Base-by-base conservation (phyloP, 1,139 yeast genomes). In the Kodamaea ohmeri region DNA sequence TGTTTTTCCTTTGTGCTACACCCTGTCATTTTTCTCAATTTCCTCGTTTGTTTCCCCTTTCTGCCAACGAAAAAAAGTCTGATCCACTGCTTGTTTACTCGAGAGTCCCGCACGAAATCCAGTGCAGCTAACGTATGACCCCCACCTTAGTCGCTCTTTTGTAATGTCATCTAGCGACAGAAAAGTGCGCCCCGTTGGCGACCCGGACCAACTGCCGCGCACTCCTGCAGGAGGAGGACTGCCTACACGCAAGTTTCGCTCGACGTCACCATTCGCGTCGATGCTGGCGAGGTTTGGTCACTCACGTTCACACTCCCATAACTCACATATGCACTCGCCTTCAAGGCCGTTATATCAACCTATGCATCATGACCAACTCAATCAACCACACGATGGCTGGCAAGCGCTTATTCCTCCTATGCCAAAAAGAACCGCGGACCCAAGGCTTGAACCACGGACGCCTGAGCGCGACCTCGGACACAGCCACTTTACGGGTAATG, bases 381-480 rank as follows among this genome's bases (percentile, higher is more conserved):
- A 41, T 18, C 32, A 35, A 16, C 32, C 27, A 13, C 32, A 28
- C 29, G 29, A 30, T 30, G 37, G 33, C 28, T 59, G 64, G 64
- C 51, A 57, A 8, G 42, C 52, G 12, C 46, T 58, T 34, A 59
- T 59, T n/a, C 62, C 62, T 9, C 64, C 64, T 14, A 45, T 57
- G 48, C 63, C 64, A 4, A 30, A 50, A 7, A 45, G 43, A 35
- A 50, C 44, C 33, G 45, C 41, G 35, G 40, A 41, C 3, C n/a
- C n/a, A n/a, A 34, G 44, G 12, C 4, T 15, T 22, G 20, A 13
- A 20, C 8, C 34, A 16, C 20, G 18, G 20, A 20, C 22, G 8
- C 22, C 6, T 9, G 22, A 35, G 34, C n/a, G 18, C 47, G 21
- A 29, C 47, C 13, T 20, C 34, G 9, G 37, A n/a, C n/a, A n/a